phyloP scores from a whole-genome alignment of 2,329 filamentous ascomycete species.

The Xylariaceae sp. region DNA sequence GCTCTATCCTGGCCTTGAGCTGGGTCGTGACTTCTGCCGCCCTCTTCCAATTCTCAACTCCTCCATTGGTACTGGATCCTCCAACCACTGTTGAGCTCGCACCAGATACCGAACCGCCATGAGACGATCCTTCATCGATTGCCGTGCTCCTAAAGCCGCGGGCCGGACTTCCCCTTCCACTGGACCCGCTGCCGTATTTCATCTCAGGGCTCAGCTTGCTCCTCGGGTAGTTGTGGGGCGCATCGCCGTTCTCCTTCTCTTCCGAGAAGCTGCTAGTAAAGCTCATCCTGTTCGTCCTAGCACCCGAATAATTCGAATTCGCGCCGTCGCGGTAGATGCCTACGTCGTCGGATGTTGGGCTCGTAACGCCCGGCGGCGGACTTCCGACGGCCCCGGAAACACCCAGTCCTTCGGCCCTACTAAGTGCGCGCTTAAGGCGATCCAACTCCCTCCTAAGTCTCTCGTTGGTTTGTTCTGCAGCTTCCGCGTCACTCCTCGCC shows the following conservation, averaged over 20 bases:
- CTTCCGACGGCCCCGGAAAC: slow-evolving; percentile 43
- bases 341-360: slow-evolving; percentile 60
- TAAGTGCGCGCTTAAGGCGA: slow-evolving; percentile 84
- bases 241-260: slow-evolving; percentile 74
- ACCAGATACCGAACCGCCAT: slow-evolving; percentile 18
- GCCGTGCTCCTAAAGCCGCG: slow-evolving; percentile 52
- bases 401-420: slow-evolving; percentile 58
- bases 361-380: slow-evolving; percentile 45
- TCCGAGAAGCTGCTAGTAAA: slow-evolving; percentile 69
- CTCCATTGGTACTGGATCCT: slow-evolving; percentile 50
- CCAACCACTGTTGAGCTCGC: slow-evolving; percentile 22
- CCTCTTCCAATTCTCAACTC: slow-evolving; percentile 92
- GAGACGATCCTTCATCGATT: slow-evolving; percentile 29
- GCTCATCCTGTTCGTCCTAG: slow-evolving; percentile 58
- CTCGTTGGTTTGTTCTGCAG: slow-evolving; percentile 83
- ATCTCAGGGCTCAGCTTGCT: slow-evolving; percentile 59
- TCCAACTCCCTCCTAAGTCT: slow-evolving; percentile 87
- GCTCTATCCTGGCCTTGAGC: slow-evolving; percentile 94
- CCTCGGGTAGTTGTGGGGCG: slow-evolving; percentile 45
- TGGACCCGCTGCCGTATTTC: slow-evolving; percentile 57
- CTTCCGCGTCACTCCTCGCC: slow-evolving; percentile 85
- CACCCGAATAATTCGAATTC: slow-evolving; percentile 41
- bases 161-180: slow-evolving; percentile 62
- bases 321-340: slow-evolving; percentile 61
- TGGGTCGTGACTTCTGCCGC: slow-evolving; percentile 98